Evolutionary conservation across 805 yeast genomes (phyloP), one percentile per base, ranked within the genome.

Genomic region (Lipomyces spencermartinsiae): DNA sequence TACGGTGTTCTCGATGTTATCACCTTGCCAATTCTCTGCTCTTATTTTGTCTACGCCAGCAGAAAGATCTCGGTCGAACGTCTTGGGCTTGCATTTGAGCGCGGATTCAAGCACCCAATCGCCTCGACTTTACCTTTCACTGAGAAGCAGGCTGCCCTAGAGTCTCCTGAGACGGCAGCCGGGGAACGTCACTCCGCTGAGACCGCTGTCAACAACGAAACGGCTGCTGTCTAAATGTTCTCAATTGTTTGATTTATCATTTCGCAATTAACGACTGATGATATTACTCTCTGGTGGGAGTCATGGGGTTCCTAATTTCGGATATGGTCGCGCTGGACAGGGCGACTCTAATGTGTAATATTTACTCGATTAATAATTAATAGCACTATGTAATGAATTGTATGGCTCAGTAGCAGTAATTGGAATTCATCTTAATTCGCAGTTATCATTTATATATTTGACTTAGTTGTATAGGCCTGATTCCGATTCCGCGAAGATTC

Each of bases 1-100:
- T 73, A 73, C 64, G 75, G 74, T 46, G 67, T 72, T 43, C 77
- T 87, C 69, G 90, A 87, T 77, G 71, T 87, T 56, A 71, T 83
- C 37, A 77, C 80, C 35, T 82, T 87, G 71, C 81, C 71, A 22
- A 61, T 65, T 59, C 22, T 75, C 31, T 69, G 67, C 39, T 57
- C 71, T 12, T 67, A 59, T 67, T 68, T 76, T 67, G 59, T 75
- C 60, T 73, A 66, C 37, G 68, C 67, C 9, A 69, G 69, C 51
- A 61, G 73, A 22, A 58, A 66, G 33, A 63, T 71, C 43, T 75
- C 75, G 57, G 64, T 74, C 55, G 69, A 68, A 12, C 56, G 61
- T n/a, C 67, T 74, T 16, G 77, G 76, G 10, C 59, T 74, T 61
- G 43, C 64, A 1, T 64, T 64, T 34, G 67, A 51, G 35, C 56